Evolutionary conservation across 306 rosid genomes (phyloP).

Genomic region (Quercus engelmannii): DNA sequence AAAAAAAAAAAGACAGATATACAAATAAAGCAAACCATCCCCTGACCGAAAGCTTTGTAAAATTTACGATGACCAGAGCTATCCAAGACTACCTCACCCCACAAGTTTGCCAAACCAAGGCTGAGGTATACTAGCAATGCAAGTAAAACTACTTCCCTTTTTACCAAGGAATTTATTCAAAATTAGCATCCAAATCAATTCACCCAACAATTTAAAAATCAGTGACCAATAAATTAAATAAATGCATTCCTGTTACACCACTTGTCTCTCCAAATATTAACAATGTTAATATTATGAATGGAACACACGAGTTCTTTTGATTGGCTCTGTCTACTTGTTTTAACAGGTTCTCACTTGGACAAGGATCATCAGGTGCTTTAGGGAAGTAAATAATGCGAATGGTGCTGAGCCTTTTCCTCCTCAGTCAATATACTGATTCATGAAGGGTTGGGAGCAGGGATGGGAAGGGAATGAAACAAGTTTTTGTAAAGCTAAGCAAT

Average conservation of each 20-base stretch:
- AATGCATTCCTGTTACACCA: no score
- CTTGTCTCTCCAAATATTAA: not conserved
- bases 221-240: not conserved
- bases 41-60: not conserved
- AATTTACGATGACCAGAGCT: not conserved
- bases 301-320: not conserved
- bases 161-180: not conserved
- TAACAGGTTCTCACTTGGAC: not conserved
- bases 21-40: not conserved
- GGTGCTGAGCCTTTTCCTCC: not conserved
- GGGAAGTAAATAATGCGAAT: not conserved
- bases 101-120: not conserved
- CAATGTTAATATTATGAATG: not conserved
- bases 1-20: not conserved
- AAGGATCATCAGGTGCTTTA: not conserved
- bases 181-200: not conserved
- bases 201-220: not conserved
- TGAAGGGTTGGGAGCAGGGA: not conserved
- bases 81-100: not conserved
- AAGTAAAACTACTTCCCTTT: not conserved
- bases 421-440: not conserved
- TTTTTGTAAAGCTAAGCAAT: not conserved
- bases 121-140: not conserved
- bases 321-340: not conserved
- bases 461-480: not conserved